Evolutionary conservation across 768 basidiomycete species (phyloP).

Genomic region (Sporobolomyces pararoseus): DNA sequence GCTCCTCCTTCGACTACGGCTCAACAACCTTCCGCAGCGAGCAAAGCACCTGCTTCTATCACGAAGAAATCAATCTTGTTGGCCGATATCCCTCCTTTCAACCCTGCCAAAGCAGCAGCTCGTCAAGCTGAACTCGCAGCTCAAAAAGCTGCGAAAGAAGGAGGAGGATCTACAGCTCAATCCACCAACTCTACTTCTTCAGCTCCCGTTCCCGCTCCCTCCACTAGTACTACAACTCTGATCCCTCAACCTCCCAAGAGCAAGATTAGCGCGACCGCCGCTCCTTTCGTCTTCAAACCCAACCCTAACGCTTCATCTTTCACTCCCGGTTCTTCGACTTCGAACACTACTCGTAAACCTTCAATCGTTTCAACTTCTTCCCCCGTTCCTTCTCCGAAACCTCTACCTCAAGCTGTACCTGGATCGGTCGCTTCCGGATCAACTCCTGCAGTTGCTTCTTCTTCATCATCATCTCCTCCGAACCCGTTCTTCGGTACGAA

Average conservation of each 20-base stretch:
- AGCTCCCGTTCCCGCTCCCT: constrained; percentile 52
- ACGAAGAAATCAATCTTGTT: constrained; percentile 61
- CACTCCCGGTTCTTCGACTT: constrained; percentile 57
- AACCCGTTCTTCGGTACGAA: constrained; percentile 87
- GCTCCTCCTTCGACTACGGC: constrained; percentile 28
- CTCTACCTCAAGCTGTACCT: constrained; percentile 50
- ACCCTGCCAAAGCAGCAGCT: constrained; percentile 56
- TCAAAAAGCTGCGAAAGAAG: constrained; percentile 41
- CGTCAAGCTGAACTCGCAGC: constrained; percentile 19
- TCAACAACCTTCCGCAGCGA: constrained; percentile 29
- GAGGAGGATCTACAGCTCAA: constrained; percentile 44
- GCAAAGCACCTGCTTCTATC: constrained; percentile 18
- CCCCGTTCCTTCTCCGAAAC: constrained; percentile 52
- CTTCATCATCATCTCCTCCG: constrained; percentile 53
- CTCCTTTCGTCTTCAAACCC: constrained; percentile 86
- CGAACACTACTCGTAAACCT: constrained; percentile 19
- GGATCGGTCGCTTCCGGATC: constrained; percentile 55
- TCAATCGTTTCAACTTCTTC: background rate
- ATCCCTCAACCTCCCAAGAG: constrained; percentile 52
- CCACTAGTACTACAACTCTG: constrained; percentile 53
- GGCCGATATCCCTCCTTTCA: constrained; percentile 86
- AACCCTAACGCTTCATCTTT: constrained; percentile 74
- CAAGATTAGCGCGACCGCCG: constrained; percentile 66
- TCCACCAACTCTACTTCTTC: constrained; percentile 46
- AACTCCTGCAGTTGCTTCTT: constrained; percentile 48